A percentile compares a stretch with the other conserved stretches of the same genome.
phyloP scores from a whole-genome alignment of 345 rosid species.

The Boechera stricta region DNA sequence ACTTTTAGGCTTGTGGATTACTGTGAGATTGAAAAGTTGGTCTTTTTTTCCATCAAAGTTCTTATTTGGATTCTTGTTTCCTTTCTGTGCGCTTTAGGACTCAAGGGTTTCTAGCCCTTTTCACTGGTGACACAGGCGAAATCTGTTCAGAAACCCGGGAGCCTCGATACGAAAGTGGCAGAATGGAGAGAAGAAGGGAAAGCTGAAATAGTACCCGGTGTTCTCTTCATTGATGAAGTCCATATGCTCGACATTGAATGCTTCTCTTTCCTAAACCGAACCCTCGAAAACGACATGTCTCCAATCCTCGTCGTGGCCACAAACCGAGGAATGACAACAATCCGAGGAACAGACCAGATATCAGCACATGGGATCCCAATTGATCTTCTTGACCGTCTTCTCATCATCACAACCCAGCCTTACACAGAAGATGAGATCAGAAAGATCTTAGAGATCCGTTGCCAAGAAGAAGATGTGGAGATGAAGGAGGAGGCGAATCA shows the following conservation, averaged over 20 bases:
- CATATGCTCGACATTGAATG: slow-evolving; percentile 99
- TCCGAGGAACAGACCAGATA: slow-evolving; percentile 81
- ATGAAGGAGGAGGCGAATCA: slow-evolving; percentile 75
- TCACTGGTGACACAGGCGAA: slow-evolving; percentile 97
- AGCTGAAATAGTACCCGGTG: slow-evolving; percentile 95
- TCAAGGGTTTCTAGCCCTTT: slow-evolving; percentile 93
- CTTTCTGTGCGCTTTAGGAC: slow-evolving; percentile 57
- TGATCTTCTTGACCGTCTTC: slow-evolving; percentile 81
- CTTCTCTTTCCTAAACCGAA: slow-evolving; percentile 96
- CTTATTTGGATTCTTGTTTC: neutral
- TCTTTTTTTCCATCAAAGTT: neutral
- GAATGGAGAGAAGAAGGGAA: slow-evolving; percentile 99
- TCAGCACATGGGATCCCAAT: slow-evolving; percentile 90
- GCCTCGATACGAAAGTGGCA: slow-evolving; percentile 84
- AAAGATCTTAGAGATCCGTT: slow-evolving; percentile 74
- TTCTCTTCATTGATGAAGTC: slow-evolving; percentile 94
- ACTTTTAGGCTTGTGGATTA: too few species aligned
- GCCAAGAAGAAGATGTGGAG: slow-evolving; percentile 88
- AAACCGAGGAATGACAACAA: slow-evolving; percentile 77
- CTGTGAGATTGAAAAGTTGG: too few species aligned
- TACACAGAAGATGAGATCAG: slow-evolving; percentile 69
- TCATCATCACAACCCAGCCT: slow-evolving; percentile 79
- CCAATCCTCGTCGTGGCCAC: slow-evolving; percentile 87
- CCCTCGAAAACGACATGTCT: slow-evolving; percentile 84
- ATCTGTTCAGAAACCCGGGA: slow-evolving; percentile 84